Percentiles rank a stretch among this genome's conserved stretches.
These are phyloP conservation scores for Chaetomiaceae sp. DNA, from an alignment of 2,329 filamentous ascomycete species.

Conservation along the genomic window DNA sequence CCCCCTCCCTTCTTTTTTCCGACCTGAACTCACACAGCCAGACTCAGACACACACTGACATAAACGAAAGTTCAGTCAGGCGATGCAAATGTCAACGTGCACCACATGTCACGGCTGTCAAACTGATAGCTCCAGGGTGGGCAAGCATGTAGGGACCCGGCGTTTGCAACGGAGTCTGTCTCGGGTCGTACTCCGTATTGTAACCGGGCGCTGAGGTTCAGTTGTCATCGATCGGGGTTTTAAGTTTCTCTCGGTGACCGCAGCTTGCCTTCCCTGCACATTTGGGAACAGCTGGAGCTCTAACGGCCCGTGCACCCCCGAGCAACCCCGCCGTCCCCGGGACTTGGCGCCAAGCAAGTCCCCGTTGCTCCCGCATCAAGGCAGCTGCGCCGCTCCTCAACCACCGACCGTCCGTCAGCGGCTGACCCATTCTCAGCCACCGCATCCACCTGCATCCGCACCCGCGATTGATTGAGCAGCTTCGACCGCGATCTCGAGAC, in stretches of 20 bases:
- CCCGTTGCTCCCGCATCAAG: neutral
- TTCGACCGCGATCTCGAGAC: too few relatives aligned
- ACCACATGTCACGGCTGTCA: constrained; percentile 12
- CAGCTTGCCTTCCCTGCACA: too few relatives aligned
- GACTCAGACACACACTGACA: neutral
- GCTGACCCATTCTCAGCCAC: neutral
- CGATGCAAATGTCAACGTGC: constrained; percentile 3
- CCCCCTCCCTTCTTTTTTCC: neutral
- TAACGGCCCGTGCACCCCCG: constrained; percentile 7
- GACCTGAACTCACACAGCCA: neutral
- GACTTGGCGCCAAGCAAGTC: constrained; percentile 20
- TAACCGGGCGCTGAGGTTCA: too few relatives aligned
- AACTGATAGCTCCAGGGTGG: neutral
- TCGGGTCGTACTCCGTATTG: too few relatives aligned
- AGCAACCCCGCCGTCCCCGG: neutral
- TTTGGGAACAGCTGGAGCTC: too few relatives aligned
- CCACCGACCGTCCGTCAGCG: neutral
- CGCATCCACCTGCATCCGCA: neutral
- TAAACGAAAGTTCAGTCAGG: constrained; percentile 19
- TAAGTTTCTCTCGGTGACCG: too few relatives aligned
- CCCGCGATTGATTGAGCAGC: neutral
- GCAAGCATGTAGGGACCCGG: neutral
- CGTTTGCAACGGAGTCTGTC: too few relatives aligned
- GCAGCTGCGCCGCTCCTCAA: constrained; percentile 12
- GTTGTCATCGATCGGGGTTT: too few relatives aligned